Conservation (phyloP, 2,329 filamentous ascomycete species). For the Mycosphaerella sp. region DNA sequence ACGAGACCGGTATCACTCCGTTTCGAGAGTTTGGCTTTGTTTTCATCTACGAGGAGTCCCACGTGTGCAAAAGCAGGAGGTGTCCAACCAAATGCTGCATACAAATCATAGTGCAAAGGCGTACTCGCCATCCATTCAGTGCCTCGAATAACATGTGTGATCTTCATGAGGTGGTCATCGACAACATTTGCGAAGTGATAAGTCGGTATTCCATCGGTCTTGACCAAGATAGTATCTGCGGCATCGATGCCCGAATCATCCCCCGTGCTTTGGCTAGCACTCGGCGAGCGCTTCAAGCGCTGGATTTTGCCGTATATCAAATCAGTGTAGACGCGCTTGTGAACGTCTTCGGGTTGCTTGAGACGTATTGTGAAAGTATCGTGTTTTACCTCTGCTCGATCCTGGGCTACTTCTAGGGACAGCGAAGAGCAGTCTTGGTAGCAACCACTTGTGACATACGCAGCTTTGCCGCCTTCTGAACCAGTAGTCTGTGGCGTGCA, state of each 20-base stretch:
- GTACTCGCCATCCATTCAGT: conserved; percentile 97
- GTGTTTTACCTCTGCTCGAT: conserved; percentile 56
- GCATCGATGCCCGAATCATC: conserved; percentile 42
- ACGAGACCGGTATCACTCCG: conserved; percentile 43
- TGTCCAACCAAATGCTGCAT: conserved; percentile 45
- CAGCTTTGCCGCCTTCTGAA: conserved; percentile 51
- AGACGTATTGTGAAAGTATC: conserved; percentile 74
- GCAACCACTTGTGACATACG: conserved; percentile 57
- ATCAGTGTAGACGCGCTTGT: conserved; percentile 58
- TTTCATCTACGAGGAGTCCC: conserved; percentile 43
- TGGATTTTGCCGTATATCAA: conserved; percentile 67
- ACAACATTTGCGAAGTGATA: conserved; percentile 98
- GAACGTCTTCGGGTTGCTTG: conserved; percentile 55
- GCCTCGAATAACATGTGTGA: conserved; percentile 91
- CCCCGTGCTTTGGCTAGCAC: conserved; percentile 27
- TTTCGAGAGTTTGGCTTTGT: conserved; percentile 62
- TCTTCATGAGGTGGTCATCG: conserved; percentile 90
- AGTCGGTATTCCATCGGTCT: conserved; percentile 85
- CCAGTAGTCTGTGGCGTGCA: conserved; percentile 51
- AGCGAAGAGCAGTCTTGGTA: conserved; percentile 69
- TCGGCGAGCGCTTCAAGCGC: conserved; percentile 31
- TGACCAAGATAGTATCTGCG: conserved; percentile 84
- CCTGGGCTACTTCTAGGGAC: conserved; percentile 59
- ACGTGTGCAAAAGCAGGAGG: conserved; percentile 47
- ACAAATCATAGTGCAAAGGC: conserved; percentile 61